Evolutionary conservation across 495 filamentous ascomycete species (phyloP).

Genomic region (Acidomyces sp.): DNA sequence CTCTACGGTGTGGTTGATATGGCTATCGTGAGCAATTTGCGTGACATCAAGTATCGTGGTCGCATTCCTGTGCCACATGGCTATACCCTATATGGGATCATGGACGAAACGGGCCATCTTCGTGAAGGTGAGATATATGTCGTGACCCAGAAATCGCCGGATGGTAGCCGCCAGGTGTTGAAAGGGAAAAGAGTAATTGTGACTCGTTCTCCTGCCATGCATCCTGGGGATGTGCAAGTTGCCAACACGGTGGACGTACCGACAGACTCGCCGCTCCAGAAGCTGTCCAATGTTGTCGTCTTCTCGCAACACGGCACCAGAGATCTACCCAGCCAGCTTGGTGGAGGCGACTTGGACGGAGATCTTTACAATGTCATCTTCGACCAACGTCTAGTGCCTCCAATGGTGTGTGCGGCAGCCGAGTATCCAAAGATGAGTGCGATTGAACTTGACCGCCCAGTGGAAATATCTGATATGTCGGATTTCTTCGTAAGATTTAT

Average conservation of each 20-base stretch:
- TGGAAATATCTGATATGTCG: slow-evolving; percentile 50
- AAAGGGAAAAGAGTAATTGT: slow-evolving; percentile 37
- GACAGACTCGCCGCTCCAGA: slow-evolving; percentile 41
- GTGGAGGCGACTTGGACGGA: slow-evolving; percentile 74
- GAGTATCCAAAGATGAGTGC: slow-evolving; percentile 49
- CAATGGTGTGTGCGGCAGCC: slow-evolving; percentile 39
- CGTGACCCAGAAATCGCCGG: slow-evolving; percentile 31
- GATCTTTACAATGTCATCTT: slow-evolving; percentile 67
- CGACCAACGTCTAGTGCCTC: slow-evolving; percentile 37
- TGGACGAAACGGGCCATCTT: slow-evolving; percentile 66
- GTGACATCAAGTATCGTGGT: slow-evolving; percentile 60
- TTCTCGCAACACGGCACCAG: slow-evolving; percentile 57
- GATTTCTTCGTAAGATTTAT: slow-evolving; percentile 73
- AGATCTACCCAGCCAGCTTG: slow-evolving; percentile 62
- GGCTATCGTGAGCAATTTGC: slow-evolving; percentile 48
- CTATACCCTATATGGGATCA: slow-evolving; percentile 60
- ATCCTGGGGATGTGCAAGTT: slow-evolving; percentile 68
- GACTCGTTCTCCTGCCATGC: slow-evolving; percentile 60
- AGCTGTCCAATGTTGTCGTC: slow-evolving; percentile 58
- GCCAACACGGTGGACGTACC: slow-evolving; percentile 44
- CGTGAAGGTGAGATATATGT: slow-evolving; percentile 55
- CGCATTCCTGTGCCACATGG: slow-evolving; percentile 54
- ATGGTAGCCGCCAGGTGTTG: slow-evolving; percentile 15
- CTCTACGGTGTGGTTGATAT: slow-evolving; percentile 51
- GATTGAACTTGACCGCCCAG: slow-evolving; percentile 41